Evolutionary conservation across 2,329 filamentous ascomycete genomes (phyloP), one percentile per base, ranked within the genome.

Genomic region (Zymoseptoria passerinii): DNA sequence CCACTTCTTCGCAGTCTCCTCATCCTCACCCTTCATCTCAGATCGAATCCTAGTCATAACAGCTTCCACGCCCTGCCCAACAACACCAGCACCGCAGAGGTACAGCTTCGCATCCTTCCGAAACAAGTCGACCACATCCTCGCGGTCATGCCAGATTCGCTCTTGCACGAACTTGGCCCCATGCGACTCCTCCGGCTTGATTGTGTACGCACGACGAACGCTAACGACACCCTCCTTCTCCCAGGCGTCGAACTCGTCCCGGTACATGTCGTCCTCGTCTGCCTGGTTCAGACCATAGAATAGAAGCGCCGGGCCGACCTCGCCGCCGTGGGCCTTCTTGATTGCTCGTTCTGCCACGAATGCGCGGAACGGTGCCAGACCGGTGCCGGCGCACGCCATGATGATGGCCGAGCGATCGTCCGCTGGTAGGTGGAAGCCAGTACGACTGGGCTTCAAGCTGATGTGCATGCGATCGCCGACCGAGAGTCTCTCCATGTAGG

Each of bases 301-400:
- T 1, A 88, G 75, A 19, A 87, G 64, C 0, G 84, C 83, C 0
- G 81, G 82, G 0, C 83, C 85, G 0, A 88, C 74, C 13, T 66
- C 64, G 10, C 80, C 75, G 1, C 83, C 83, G 0, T 75, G 76
- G 3, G 70, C 72, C 9, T 76, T 68, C 58, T 79, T 73, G 8
- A 70, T 71, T 23, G 72, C 71, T 58, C 92, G 92, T 78, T 97
- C 92, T 77, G 97, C 92, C 54, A 96, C 87, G 71, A 97, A 97
- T 61, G 92, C 92, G 63, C 92, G 90, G 89, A 97, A 97, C 16
- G 92, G 92, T 1, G 92, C 92, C n/a, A 97, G 86, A 70, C 92
- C 92, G 0, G 92, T 96, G 63, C 92, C 92, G 10, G 67, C 67
- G 19, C 60, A 58, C 48, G 68, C 66, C 62, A 76, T 75, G 59